Evolutionary conservation across 2,329 filamentous ascomycete species (phyloP).

Genomic region (Fusarium sp.): DNA sequence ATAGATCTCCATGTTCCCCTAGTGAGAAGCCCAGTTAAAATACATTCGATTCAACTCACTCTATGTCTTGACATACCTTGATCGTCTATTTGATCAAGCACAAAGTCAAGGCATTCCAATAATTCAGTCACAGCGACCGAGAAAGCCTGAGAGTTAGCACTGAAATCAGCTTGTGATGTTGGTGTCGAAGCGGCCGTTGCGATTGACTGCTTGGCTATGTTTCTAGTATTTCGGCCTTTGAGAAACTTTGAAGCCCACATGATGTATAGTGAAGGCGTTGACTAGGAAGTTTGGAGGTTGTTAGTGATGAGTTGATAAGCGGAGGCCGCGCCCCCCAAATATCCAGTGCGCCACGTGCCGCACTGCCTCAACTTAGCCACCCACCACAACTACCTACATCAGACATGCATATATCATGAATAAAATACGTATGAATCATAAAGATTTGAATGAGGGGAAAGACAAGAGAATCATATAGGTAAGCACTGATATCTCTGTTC

Average conservation of each 20-base stretch:
- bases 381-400: not conserved
- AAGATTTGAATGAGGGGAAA: no score
- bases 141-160: slow-evolving; percentile 38
- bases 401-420: no score
- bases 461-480: no score
- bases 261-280: not conserved
- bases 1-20: slow-evolving; percentile 38
- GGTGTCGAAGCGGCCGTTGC: slow-evolving; percentile 4
- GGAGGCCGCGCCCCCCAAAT: not conserved
- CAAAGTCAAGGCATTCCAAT: slow-evolving; percentile 35
- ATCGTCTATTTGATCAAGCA: slow-evolving; percentile 35
- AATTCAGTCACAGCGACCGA: slow-evolving; percentile 36
- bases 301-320: not conserved
- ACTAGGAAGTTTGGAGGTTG: not conserved
- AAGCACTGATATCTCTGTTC: no score
- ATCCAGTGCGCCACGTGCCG: not conserved
- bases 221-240: not conserved
- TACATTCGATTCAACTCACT: rapidly evolving
- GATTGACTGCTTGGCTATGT: not conserved
- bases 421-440: no score
- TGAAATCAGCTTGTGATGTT: slow-evolving; percentile 12
- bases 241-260: slow-evolving; percentile 13
- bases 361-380: slow-evolving; percentile 5
- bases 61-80: slow-evolving; percentile 13
- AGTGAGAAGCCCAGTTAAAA: rapidly evolving